phyloP scores from a whole-genome alignment of 768 basidiomycete genomes.

The Tulasnella sp. region DNA sequence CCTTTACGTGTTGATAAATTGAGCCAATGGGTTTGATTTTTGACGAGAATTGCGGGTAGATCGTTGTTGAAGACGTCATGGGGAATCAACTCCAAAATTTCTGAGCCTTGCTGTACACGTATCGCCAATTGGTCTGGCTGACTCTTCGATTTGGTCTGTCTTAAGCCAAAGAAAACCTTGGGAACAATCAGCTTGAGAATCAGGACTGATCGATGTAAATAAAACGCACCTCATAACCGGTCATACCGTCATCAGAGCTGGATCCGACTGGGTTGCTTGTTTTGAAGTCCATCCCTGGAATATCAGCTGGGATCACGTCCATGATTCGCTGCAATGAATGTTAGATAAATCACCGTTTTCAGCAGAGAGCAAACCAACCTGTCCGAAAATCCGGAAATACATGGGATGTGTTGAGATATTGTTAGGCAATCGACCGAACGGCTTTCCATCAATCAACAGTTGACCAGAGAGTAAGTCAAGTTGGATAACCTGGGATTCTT shows the following conservation, averaged over 20 bases:
- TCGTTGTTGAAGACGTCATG: too few species aligned
- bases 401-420: neutral
- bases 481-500: neutral
- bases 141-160: neutral
- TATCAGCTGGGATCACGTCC: neutral
- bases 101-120: too few species aligned
- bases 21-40: too few species aligned
- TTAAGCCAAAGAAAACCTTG: too few species aligned
- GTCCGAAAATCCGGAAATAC: neutral
- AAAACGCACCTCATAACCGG: neutral
- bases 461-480: neutral
- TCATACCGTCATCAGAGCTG: too few species aligned
- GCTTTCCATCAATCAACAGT: neutral
- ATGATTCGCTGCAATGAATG: neutral
- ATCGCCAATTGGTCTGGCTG: too few species aligned
- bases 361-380: too few species aligned
- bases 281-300: neutral
- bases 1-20: too few species aligned
- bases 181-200: neutral
- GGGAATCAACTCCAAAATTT: too few species aligned
- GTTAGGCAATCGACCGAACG: neutral
- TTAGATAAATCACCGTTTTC: too few species aligned
- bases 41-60: too few species aligned
- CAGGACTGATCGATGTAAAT: neutral
- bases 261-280: too few species aligned